Base-by-base conservation (phyloP, 2,329 filamentous ascomycete genomes). In the Mycosphaerella sp. region DNA sequence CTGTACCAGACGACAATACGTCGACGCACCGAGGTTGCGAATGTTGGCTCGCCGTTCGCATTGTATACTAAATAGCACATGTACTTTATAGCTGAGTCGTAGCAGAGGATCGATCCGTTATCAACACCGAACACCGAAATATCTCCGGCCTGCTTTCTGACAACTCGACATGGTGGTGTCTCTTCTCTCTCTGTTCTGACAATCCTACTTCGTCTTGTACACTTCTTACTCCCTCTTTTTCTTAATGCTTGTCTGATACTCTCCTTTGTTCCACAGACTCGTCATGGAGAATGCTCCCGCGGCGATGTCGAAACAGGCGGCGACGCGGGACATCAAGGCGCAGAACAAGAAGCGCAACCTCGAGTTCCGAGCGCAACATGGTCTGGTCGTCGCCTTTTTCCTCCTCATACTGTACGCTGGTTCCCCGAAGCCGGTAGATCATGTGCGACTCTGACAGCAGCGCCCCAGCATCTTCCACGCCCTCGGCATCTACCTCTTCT, bases 401-500 rank as follows among this genome's bases (percentile, higher is more conserved):
- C 66, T 75, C 35, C 83, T 84, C 75, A 72, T 90, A 66, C 71
- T 87, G 67, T 80, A 55, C 13, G 53, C 39, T 28, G 12, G 10
- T 10, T 16, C 25, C 9, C 14, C 13, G 30, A 30, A 25, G 36
- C 14, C 3, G 13, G 32, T 8, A 8, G 9, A 6, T 17, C 35
- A 18, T n/a, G 35, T 17, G 12, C 21, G 12, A 18, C 27, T 41
- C 53, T 59, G 40, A 61, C 25, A 2, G 28, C 25, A 2, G 28
- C 10, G 12, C 37, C 37, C 32, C 60, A 84, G 81, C 57, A 64
- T 79, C 58, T 78, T 96, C 36, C 93, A 98, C 67, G 75, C 80
- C 41, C 74, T 86, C 32, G 91, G 89, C 53, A 85, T 97, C 62
- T 87, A 86, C 66, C 86, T 96, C 66, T 98, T 98, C 72, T 95